Evolutionary conservation across 1,139 yeast species (phyloP).

Genomic region (Diutina rugosa): DNA sequence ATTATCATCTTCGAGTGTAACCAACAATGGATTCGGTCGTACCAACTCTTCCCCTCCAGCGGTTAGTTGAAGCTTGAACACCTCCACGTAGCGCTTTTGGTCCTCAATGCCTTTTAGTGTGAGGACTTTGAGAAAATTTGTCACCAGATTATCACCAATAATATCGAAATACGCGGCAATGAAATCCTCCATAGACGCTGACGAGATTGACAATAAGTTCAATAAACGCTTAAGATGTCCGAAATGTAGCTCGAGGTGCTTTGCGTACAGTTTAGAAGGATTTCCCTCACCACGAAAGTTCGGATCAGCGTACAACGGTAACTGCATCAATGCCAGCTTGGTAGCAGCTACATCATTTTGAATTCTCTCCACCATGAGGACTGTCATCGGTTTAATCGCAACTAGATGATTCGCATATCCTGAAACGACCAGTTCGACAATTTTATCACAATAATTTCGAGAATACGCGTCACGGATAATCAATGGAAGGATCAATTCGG

Average conservation of each 20-base stretch:
- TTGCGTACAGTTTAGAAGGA: slow-evolving; percentile 27
- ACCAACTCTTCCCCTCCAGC: background rate
- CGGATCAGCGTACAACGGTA: slow-evolving; percentile 36
- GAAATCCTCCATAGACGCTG: slow-evolving; percentile 49
- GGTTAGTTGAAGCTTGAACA: slow-evolving; percentile 28
- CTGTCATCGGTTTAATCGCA: slow-evolving; percentile 51
- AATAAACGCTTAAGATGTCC: slow-evolving; percentile 47
- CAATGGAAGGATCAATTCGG: slow-evolving; percentile 34
- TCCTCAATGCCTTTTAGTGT: slow-evolving; percentile 47
- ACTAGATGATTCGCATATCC: slow-evolving; percentile 49
- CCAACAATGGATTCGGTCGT: background rate
- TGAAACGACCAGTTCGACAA: slow-evolving; percentile 50
- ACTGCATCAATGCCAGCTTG: slow-evolving; percentile 37
- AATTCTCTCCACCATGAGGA: slow-evolving; percentile 71
- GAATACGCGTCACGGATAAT: slow-evolving; percentile 61
- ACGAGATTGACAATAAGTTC: slow-evolving; percentile 51
- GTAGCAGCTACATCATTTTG: slow-evolving; percentile 56
- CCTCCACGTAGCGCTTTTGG: slow-evolving; percentile 41
- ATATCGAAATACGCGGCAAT: slow-evolving; percentile 55
- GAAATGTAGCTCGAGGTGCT: slow-evolving; percentile 37
- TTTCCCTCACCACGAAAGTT: slow-evolving; percentile 9
- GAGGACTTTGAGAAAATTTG: slow-evolving; percentile 53
- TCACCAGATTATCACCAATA: slow-evolving; percentile 50
- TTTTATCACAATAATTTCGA: slow-evolving; percentile 63
- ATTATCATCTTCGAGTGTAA: background rate